Evolutionary conservation across 2,329 filamentous ascomycete species (phyloP).

Genomic region (Cyphellophora attinorum): DNA sequence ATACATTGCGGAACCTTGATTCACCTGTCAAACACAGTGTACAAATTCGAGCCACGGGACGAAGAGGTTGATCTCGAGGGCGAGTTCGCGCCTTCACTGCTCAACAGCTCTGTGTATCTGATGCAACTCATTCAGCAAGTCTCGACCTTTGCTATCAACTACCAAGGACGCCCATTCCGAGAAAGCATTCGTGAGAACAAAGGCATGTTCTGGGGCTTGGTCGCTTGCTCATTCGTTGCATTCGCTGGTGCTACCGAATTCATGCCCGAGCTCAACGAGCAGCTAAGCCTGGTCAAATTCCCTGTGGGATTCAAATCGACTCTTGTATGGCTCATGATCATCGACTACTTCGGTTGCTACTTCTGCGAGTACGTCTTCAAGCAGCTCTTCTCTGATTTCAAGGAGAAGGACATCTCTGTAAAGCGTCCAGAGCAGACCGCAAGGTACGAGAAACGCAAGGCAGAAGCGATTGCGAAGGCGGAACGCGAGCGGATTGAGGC

Average conservation of each 20-base stretch:
- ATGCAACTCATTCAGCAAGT: slow-evolving; percentile 98
- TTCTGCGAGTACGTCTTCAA: slow-evolving; percentile 81
- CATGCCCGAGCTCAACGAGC: slow-evolving; percentile 86
- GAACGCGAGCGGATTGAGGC: slow-evolving; percentile 18
- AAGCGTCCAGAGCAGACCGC: slow-evolving; percentile 78
- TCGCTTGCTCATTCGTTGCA: slow-evolving; percentile 80
- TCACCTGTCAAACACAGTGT: slow-evolving; percentile 85
- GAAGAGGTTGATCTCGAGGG: slow-evolving; percentile 78
- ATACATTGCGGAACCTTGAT: slow-evolving; percentile 90
- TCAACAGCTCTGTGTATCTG: slow-evolving; percentile 95
- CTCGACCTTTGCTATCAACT: slow-evolving; percentile 98
- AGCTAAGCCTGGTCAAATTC: slow-evolving; percentile 88
- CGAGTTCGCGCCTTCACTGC: slow-evolving; percentile 83
- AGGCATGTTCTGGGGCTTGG: slow-evolving; percentile 95
- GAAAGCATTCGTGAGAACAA: slow-evolving; percentile 92
- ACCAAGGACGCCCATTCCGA: slow-evolving; percentile 95
- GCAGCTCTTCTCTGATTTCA: slow-evolving; percentile 77
- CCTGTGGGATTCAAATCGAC: slow-evolving; percentile 77
- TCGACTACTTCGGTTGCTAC: slow-evolving; percentile 83
- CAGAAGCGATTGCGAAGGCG: slow-evolving; percentile 39
- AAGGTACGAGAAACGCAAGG: slow-evolving; percentile 61
- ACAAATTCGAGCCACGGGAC: slow-evolving; percentile 63
- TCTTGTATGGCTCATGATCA: slow-evolving; percentile 72
- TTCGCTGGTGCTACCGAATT: slow-evolving; percentile 95
- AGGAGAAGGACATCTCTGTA: slow-evolving; percentile 84